These are phyloP conservation scores for Sporisorium iseilematis-ciliati DNA, from an alignment of 1,284 basidiomycete species.

Conservation along the genomic window DNA sequence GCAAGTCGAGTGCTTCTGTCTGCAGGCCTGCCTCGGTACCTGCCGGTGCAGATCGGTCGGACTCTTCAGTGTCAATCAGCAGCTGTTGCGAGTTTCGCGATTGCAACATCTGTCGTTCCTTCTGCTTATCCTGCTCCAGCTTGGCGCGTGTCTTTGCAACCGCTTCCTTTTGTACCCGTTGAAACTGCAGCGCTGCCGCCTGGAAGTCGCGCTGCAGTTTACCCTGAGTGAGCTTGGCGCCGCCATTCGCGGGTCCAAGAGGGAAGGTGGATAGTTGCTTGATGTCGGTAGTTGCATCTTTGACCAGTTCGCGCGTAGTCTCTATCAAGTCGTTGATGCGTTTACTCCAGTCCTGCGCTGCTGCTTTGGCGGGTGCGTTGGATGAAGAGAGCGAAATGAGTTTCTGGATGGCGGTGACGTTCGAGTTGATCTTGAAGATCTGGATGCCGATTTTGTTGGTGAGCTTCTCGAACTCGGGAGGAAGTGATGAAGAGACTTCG, in stretches of 20 bases:
- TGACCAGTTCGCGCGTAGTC: slow-evolving; percentile 91
- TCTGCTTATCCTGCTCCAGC: slow-evolving; percentile 84
- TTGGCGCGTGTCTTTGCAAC: slow-evolving; percentile 83
- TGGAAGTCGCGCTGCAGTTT: slow-evolving; percentile 95
- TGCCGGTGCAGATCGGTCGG: slow-evolving; percentile 1
- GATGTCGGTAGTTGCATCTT: slow-evolving; percentile 90
- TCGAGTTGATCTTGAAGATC: slow-evolving; percentile 98
- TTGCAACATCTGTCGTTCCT: slow-evolving; percentile 78
- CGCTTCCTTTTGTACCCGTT: slow-evolving; percentile 87
- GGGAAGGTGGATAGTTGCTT: slow-evolving; percentile 74
- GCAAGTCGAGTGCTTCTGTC: slow-evolving; percentile 17
- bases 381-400: slow-evolving; percentile 80
- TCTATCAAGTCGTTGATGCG: slow-evolving; percentile 82
- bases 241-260: slow-evolving; percentile 25
- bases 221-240: slow-evolving; percentile 74
- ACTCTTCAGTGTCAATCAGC: slow-evolving; percentile 40
- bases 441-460: slow-evolving; percentile 91
- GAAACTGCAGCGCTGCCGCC: slow-evolving; percentile 87
- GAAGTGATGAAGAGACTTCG: slow-evolving; percentile 24
- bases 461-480: slow-evolving; percentile 76
- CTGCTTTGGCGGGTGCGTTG: slow-evolving; percentile 24
- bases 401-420: slow-evolving; percentile 93
- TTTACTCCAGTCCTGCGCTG: slow-evolving; percentile 75
- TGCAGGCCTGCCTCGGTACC: slow-evolving; percentile 13
- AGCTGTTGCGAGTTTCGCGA: slow-evolving; percentile 63